Evolutionary conservation across 495 filamentous ascomycete species (phyloP), one percentile per base, ranked within the genome.

Genomic region (Trichoderma virens): DNA sequence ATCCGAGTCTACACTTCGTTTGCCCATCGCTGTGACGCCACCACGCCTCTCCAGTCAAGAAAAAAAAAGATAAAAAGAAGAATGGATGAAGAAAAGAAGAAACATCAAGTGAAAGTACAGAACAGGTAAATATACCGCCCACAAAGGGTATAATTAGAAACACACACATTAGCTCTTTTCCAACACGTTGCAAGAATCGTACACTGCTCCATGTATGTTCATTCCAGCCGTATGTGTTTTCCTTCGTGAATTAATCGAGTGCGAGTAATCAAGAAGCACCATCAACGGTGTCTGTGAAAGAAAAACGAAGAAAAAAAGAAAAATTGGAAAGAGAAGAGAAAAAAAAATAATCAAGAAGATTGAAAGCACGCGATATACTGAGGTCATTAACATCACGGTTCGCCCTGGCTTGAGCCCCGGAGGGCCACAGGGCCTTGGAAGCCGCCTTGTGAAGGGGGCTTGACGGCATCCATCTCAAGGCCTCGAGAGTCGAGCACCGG

Each of bases 381-480:
- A 27, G 38, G 38, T 35, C 38, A 23, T 38, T 11, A 43, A 31
- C 39, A 51, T 63, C 38, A 61, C 16, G 34, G 38, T n/a, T 62
- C 61, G 34, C 27, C 35, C 35, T 31, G 38, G 18, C 61, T 45
- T 23, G 16, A 18, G 20, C 59, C 59, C 20, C 59, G 59, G 3
- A 61, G 31, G 1, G 31, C 59, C 7, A 61, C 59, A 5, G 59
- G 59, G 31, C 59, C 59, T 31, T 62, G 61, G 38, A 45, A n/a
- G 71, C 68, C 60, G 71, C 68, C 60, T 75, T 73, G 41, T 73
- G 61, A 45, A 23, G 68, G 32, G 14, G 65, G 64, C 31, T 69
- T 67, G 31, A 81, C 76, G 47, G 73, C 67, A 14, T 80, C 76
- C 79, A 81, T 78, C 69, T 81, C 79, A 67, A 80, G 70, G 18